These are phyloP conservation scores for Favolaschia claudopus DNA, from an alignment of 768 basidiomycete species.

Conservation along the genomic window DNA sequence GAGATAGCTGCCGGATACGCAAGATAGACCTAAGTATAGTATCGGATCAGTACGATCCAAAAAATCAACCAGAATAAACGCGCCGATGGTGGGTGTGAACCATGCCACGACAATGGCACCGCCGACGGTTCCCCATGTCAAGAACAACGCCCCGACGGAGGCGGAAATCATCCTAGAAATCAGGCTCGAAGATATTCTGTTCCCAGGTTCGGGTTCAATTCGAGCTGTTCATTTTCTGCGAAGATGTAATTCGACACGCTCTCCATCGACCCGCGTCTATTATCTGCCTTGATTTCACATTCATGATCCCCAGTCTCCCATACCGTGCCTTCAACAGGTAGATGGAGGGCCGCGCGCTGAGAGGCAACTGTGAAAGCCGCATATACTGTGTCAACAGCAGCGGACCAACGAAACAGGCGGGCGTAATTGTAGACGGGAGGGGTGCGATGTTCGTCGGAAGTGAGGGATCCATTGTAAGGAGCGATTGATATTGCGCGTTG, in stretches of 20 bases:
- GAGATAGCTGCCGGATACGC: not conserved
- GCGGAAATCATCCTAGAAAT: too few relatives aligned
- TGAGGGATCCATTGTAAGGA: not conserved
- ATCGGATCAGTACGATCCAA: not conserved
- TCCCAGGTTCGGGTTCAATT: not conserved
- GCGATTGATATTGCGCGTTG: not conserved
- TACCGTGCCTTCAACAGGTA: not conserved
- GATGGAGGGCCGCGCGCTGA: not conserved
- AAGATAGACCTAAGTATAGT: not conserved
- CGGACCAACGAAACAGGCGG: not conserved
- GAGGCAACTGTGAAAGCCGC: not conserved
- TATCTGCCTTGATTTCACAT: not conserved
- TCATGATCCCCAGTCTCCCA: not conserved
- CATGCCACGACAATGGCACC: not conserved
- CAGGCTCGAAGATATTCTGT: too few relatives aligned
- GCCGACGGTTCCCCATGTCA: not conserved
- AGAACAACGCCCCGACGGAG: not conserved
- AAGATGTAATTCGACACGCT: not conserved
- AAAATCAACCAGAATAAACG: not conserved
- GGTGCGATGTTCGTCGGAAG: not conserved
- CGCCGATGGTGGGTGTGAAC: not conserved
- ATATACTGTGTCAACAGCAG: not conserved
- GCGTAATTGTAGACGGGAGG: slow-evolving; percentile 2
- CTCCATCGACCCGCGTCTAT: not conserved
- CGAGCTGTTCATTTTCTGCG: not conserved